A percentile compares a stretch with the other conserved stretches of the same genome.
These are phyloP conservation scores for Saccharum hybrid DNA, from an alignment of 202 grass and related monocot genomes.

Conservation along the genomic window DNA sequence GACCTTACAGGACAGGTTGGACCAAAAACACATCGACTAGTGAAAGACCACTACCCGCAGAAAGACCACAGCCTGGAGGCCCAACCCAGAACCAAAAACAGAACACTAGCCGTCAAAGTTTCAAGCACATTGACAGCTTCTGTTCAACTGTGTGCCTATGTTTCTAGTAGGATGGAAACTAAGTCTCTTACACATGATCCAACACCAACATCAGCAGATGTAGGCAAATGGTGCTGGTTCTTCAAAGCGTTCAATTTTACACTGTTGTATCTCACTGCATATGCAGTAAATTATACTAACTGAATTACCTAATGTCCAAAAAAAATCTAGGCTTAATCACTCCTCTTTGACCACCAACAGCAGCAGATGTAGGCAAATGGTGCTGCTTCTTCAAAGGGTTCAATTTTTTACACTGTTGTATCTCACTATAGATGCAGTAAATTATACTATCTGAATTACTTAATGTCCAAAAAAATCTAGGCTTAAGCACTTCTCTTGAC, in stretches of 20 bases:
- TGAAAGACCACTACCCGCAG: not conserved
- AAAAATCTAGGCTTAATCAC: not conserved
- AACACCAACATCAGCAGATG: not conserved
- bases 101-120: not conserved
- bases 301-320: not conserved
- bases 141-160: not conserved
- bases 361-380: not conserved
- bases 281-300: not conserved
- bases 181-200: not conserved
- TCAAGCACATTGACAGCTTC: not conserved
- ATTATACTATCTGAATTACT: not conserved
- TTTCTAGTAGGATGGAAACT: not conserved
- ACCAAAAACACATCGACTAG: not conserved
- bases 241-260: not conserved
- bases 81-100: not conserved
- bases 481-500: not conserved
- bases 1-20: not conserved
- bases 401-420: not conserved
- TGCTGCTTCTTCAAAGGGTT: not conserved
- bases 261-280: not conserved
- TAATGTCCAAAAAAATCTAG: not conserved
- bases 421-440: not conserved
- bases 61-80: constrained; percentile 1
- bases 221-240: not conserved
- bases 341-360: not conserved